Base-by-base conservation (phyloP, 2,329 filamentous ascomycete genomes). In the Calcarisporium arbuscula region DNA sequence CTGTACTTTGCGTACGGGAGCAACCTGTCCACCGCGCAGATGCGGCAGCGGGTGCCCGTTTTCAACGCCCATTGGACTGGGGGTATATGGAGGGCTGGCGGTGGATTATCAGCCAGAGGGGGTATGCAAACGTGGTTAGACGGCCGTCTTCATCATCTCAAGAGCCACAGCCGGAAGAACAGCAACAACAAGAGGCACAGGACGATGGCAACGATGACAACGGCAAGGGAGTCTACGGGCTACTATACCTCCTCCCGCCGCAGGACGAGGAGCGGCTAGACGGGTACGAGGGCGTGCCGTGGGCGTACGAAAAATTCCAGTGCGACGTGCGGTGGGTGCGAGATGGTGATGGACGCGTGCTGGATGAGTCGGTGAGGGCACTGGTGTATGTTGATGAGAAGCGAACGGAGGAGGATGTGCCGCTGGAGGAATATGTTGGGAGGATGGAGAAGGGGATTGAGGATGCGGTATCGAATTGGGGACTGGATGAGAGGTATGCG, bases 1-100 rank as follows among this genome's bases (percentile, higher is more conserved):
- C 55, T 77, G 43, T 84, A 84, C 64, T 84, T 85, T 51, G 82
- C 74, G 48, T 85, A 82, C 57, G 82, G 81, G 42, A 79, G 72
- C 52, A 85, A 85, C 54, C 68, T 85, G 38, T 82, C 77, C 53
- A 68, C 68, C 1, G 57, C 66, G 19, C 80, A 85, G 56, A 85
- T 86, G 82, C 47, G 47, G 5, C 45, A 53, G 29, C 77, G 80
- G n/a, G 34, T 85, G 82, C 50, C 79, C 76, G 35, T 54, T 51
- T 11, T 74, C 75, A 3, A 58, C 52, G 10, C 73, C 74, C 34
- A 52, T 76, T 6, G 77, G 76, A 28, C 60, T 82, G 32, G 81
- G n/a, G 68, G 4, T 57, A 70, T 15, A 65, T 86, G 4, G 50
- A 54, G 2, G 61, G 62, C 26, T 82, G 77, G 64, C 60, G 55